These are phyloP conservation scores for Usnea hakonensis DNA, from an alignment of 495 filamentous ascomycete species.

Conservation along the genomic window DNA sequence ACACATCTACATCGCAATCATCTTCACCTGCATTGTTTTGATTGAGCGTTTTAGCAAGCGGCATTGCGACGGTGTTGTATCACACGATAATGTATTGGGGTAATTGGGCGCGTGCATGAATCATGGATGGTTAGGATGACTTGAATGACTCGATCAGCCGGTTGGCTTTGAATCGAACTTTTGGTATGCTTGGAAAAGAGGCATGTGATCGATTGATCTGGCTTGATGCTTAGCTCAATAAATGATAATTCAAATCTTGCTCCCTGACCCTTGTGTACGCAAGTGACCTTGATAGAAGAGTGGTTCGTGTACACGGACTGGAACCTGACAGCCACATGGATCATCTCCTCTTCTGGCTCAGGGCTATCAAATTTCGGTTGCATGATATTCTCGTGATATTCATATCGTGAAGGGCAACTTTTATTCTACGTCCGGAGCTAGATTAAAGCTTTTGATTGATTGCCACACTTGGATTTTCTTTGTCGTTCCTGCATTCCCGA, in stretches of 20 bases:
- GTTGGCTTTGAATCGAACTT: constrained; percentile 1
- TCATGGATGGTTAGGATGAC: neutral
- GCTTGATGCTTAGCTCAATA: neutral
- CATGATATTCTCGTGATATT: too few species aligned
- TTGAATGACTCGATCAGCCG: neutral
- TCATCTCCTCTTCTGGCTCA: too few species aligned
- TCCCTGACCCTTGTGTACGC: too few species aligned
- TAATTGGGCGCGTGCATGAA: neutral
- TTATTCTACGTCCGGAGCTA: too few species aligned
- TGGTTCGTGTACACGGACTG: too few species aligned
- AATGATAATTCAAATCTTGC: neutral
- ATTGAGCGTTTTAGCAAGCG: constrained; percentile 15
- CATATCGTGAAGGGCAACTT: too few species aligned
- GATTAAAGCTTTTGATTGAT: too few species aligned
- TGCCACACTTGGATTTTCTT: too few species aligned
- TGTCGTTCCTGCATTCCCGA: neutral
- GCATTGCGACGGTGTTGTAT: constrained; percentile 17
- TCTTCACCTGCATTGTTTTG: constrained; percentile 1
- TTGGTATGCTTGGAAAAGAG: neutral
- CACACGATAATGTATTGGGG: neutral
- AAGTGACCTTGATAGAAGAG: too few species aligned
- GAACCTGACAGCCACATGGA: too few species aligned
- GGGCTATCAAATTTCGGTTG: too few species aligned
- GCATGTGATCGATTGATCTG: neutral
- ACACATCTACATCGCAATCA: neutral